phyloP scores from a whole-genome alignment of 345 rosid species.

The Anastatica hierochuntica region DNA sequence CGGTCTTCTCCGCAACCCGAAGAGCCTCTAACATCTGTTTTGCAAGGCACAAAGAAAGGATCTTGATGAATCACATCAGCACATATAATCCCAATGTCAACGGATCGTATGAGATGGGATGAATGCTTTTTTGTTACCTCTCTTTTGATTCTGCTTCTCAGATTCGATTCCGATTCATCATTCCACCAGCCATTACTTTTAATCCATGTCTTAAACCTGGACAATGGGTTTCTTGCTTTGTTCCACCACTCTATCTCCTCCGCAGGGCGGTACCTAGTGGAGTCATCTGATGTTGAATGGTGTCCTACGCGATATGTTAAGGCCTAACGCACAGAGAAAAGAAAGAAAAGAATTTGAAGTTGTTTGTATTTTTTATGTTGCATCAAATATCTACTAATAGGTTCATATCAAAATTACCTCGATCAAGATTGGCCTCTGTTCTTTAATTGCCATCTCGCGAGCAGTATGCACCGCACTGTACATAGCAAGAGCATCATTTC shows the following conservation, averaged over 20 bases:
- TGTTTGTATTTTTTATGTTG: background rate
- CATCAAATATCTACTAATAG: too few relatives aligned
- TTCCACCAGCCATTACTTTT: constrained; percentile 78
- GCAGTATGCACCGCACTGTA: constrained; percentile 67
- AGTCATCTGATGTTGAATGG: constrained; percentile 94
- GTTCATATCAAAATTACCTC: constrained; percentile 39
- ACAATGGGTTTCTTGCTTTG: constrained; percentile 46
- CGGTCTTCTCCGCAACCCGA: constrained; percentile 58
- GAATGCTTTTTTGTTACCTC: constrained; percentile 56
- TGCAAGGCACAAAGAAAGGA: background rate
- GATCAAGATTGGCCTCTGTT: constrained; percentile 67
- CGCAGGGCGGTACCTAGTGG: constrained; percentile 66
- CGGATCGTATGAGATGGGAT: too few relatives aligned
- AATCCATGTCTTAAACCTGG: constrained; percentile 64
- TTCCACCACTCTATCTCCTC: constrained; percentile 74
- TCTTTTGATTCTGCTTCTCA: constrained; percentile 45
- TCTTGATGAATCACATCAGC: background rate
- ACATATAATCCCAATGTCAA: background rate
- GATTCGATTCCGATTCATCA: constrained; percentile 45
- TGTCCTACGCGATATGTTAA: constrained; percentile 81
- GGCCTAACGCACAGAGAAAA: constrained; percentile 37
- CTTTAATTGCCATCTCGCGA: constrained; percentile 59
- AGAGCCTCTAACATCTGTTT: constrained; percentile 63
- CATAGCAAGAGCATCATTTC: constrained; percentile 85
- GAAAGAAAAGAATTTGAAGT: background rate